Percentiles rank a stretch among this genome's conserved stretches.
Conservation (phyloP, 2,329 filamentous ascomycete species). For the Colletotrichum limetticola region DNA sequence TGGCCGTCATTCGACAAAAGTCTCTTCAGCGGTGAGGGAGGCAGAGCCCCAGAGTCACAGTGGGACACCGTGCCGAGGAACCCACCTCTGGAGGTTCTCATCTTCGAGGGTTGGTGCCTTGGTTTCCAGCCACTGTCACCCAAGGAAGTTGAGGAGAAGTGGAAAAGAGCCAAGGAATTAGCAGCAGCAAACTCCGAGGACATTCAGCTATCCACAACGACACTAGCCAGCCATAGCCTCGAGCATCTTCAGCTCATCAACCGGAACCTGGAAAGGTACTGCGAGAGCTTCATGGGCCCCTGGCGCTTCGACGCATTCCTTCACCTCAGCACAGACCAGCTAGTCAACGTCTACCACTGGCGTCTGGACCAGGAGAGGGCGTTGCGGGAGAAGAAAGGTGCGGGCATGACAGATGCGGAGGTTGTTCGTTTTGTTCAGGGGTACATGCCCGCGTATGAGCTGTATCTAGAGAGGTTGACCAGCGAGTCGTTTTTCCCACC, state of each 20-base stretch:
- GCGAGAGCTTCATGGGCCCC: conserved; percentile 30
- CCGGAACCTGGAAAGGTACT: conserved; percentile 28
- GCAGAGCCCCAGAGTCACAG: conserved; percentile 3
- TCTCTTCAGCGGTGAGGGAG: conserved; percentile 24
- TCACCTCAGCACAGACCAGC: conserved; percentile 23
- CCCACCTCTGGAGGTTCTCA: conserved; percentile 25
- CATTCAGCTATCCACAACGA: conserved; percentile 16
- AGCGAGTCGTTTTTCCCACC: conserved; percentile 7
- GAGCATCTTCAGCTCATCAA: conserved; percentile 27
- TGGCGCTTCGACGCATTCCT: conserved; percentile 31
- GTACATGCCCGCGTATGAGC: conserved; percentile 33
- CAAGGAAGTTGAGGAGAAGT: conserved; percentile 13
- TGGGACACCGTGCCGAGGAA: conserved; percentile 24
- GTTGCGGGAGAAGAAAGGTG: conserved; percentile 30
- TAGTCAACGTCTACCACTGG: conserved; percentile 32
- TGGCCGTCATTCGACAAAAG: conserved; percentile 34
- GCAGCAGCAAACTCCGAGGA: not conserved
- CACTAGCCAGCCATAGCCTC: conserved; percentile 18
- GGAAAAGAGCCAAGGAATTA: conserved; percentile 12
- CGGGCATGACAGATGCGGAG: conserved; percentile 27
- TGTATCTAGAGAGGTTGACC: conserved; percentile 25
- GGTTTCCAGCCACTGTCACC: conserved; percentile 23
- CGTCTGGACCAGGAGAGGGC: conserved; percentile 29
- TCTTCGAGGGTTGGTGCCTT: conserved; percentile 34
- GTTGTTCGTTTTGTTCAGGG: conserved; percentile 32